Conservation (phyloP, 331 rosid species). For the Ulmus americana region DNA sequence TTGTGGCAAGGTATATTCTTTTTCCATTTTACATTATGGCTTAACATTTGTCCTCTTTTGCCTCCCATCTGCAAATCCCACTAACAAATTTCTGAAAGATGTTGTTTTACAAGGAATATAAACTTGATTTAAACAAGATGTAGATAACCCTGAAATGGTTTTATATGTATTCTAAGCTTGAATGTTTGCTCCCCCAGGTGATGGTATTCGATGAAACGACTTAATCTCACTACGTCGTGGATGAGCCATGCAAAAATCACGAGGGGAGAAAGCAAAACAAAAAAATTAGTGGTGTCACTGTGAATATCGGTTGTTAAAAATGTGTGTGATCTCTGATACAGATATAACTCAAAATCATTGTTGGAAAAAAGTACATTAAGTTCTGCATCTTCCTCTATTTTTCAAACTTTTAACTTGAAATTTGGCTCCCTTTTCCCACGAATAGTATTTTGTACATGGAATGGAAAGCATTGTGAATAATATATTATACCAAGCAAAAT, state of each 20-base stretch:
- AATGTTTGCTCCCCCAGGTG: constrained; percentile 39
- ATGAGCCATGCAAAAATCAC: constrained; percentile 36
- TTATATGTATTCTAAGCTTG: constrained; percentile 2
- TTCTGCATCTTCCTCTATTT: not conserved
- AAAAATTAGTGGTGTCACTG: constrained; percentile 19
- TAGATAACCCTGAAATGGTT: not conserved
- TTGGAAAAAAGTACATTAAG: constrained; percentile 2
- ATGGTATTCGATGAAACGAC: constrained; percentile 72
- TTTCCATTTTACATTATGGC: not conserved
- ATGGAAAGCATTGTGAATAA: not conserved
- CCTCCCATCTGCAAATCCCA: not conserved
- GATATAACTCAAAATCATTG: constrained; percentile 22
- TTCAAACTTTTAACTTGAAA: not conserved
- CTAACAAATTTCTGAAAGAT: too few relatives aligned
- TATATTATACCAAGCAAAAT: too few relatives aligned
- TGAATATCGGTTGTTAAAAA: constrained; percentile 38
- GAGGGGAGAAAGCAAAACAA: constrained; percentile 20
- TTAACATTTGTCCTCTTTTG: not conserved
- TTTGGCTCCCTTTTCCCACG: not conserved
- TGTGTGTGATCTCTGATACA: constrained; percentile 43
- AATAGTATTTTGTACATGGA: constrained; percentile 13
- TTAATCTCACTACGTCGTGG: constrained; percentile 35
- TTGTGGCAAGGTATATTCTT: constrained; percentile 77
- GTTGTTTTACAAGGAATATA: not conserved
- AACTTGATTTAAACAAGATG: not conserved